phyloP scores from a whole-genome alignment of 83 land plant genomes.

The Picea mariana region DNA sequence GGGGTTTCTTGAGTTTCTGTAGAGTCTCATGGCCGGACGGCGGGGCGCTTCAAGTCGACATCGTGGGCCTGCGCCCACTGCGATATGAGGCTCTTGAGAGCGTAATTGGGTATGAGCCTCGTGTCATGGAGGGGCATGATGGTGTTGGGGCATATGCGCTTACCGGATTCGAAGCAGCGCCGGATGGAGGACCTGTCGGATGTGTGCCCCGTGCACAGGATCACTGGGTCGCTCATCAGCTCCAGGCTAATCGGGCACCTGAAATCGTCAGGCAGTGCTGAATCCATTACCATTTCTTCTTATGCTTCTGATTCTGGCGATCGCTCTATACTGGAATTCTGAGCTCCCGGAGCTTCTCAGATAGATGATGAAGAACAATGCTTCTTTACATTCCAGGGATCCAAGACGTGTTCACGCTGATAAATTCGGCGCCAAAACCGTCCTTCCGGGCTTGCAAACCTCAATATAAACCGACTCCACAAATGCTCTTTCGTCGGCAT shows the following conservation, averaged over 20 bases:
- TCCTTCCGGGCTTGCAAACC: no score
- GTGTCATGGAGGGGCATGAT: constrained; percentile 48
- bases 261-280: constrained; percentile 59
- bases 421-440: no score
- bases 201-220: constrained; percentile 77
- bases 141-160: constrained; percentile 76
- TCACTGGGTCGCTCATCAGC: constrained; percentile 84
- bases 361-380: no score
- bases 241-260: constrained; percentile 79
- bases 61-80: neutral
- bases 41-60: constrained; percentile 23
- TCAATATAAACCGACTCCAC: no score
- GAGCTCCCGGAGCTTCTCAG: no score
- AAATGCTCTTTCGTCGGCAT: no score
- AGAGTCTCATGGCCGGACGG: neutral
- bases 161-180: constrained; percentile 75
- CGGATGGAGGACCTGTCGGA: constrained; percentile 81
- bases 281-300: no score
- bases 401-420: no score
- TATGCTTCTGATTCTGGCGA: no score
- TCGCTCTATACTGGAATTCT: no score
- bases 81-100: constrained; percentile 65
- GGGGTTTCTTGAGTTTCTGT: neutral
- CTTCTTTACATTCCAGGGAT: no score
- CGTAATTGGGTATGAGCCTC: constrained; percentile 53